These are phyloP conservation scores for Nicotiana attenuata DNA, from an alignment of 257 asterid species.

Conservation along the genomic window DNA sequence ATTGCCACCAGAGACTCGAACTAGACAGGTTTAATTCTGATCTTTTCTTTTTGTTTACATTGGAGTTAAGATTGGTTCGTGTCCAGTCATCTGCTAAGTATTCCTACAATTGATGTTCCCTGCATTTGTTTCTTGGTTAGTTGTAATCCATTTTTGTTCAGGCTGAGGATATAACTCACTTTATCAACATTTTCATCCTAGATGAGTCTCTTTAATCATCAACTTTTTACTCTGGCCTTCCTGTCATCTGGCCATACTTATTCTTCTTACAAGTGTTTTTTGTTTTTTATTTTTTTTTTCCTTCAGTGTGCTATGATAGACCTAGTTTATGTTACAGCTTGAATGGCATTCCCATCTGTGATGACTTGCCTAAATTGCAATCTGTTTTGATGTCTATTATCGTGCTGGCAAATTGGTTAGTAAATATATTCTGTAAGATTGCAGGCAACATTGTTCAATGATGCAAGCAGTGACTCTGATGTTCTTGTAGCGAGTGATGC, in stretches of 20 bases:
- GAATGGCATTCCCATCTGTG: neutral
- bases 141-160: neutral
- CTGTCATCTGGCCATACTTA: neutral
- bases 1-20: constrained; percentile 94
- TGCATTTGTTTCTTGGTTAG: neutral
- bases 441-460: constrained; percentile 98
- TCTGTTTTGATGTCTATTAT: constrained; percentile 9
- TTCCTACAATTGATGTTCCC: neutral
- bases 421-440: constrained; percentile 50
- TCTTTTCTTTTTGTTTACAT: constrained; percentile 20
- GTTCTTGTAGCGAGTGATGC: constrained; percentile 98
- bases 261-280: neutral
- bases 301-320: neutral
- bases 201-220: neutral
- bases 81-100: neutral
- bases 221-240: neutral
- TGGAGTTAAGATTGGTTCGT: constrained; percentile 7
- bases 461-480: constrained; percentile 68
- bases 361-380: neutral
- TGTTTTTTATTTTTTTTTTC: neutral
- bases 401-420: constrained; percentile 19
- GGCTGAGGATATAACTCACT: neutral
- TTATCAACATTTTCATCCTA: neutral
- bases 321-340: neutral
- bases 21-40: constrained; percentile 66